A percentile compares a stretch with the other conserved stretches of the same genome.
Evolutionary conservation across 2,329 filamentous ascomycete genomes (phyloP).

Genomic region (Aspergillus tubingensis): DNA sequence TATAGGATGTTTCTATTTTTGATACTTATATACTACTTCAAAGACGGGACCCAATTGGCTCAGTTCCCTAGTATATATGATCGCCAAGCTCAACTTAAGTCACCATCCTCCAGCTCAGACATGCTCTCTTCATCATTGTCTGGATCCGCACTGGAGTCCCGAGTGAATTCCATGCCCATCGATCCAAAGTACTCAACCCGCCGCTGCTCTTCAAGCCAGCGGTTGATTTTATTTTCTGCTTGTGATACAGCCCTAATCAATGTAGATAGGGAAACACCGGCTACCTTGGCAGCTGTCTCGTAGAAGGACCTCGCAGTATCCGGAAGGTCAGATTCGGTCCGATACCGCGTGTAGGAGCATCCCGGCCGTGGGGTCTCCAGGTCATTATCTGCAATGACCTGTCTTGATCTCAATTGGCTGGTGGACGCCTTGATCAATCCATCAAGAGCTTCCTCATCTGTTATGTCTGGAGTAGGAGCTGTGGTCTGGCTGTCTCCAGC

Average conservation of each 20-base stretch:
- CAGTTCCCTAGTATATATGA: background rate
- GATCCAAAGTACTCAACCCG: constrained; percentile 31
- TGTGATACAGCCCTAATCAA: constrained; percentile 54
- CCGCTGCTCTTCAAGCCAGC: constrained; percentile 39
- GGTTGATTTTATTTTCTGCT: constrained; percentile 50
- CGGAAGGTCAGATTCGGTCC: constrained; percentile 50
- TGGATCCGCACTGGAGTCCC: constrained; percentile 20
- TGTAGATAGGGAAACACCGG: constrained; percentile 53
- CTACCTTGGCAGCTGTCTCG: constrained; percentile 52
- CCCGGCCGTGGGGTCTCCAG: constrained; percentile 49
- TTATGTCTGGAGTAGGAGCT: constrained; percentile 12
- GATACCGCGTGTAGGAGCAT: constrained; percentile 53
- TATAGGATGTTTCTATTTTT: too few species aligned
- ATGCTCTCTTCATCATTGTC: constrained; percentile 13
- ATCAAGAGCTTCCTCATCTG: constrained; percentile 33
- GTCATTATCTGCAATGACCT: constrained; percentile 40
- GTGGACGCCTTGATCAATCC: constrained; percentile 48
- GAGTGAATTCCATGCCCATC: constrained; percentile 18
- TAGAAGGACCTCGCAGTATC: constrained; percentile 52
- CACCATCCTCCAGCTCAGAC: constrained; percentile 2
- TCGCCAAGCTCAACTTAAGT: background rate
- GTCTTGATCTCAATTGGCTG: constrained; percentile 41
- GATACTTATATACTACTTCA: too few species aligned
- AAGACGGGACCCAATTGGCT: background rate
- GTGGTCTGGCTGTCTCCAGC: constrained; percentile 17